These are phyloP conservation scores for Teunomyces pallodes DNA, from an alignment of 805 yeast genomes.

Conservation along the genomic window DNA sequence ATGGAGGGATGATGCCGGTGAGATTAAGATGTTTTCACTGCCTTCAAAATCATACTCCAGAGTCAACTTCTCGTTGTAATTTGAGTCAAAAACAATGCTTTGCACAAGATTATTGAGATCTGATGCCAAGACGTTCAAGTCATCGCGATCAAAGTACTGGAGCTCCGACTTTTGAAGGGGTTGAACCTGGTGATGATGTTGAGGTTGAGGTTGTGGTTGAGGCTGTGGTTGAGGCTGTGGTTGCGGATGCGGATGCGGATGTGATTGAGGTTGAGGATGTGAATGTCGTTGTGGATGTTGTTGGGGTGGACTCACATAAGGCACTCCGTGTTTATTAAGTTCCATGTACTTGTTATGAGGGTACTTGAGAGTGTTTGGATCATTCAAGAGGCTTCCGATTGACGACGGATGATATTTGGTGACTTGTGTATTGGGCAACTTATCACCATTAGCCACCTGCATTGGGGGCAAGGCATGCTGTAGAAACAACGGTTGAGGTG, in stretches of 20 bases:
- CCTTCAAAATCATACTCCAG: neutral
- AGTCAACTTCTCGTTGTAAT: constrained; percentile 15
- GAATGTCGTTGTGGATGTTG: neutral
- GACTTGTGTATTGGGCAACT: neutral
- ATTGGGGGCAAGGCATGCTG: neutral
- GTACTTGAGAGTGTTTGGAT: neutral
- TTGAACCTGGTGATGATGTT: neutral
- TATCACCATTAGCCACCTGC: neutral
- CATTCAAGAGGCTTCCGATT: constrained; percentile 10
- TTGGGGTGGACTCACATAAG: neutral
- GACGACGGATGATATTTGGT: constrained; percentile 8
- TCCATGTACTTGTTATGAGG: neutral
- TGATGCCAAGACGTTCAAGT: constrained; percentile 34
- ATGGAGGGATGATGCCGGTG: constrained; percentile 3
- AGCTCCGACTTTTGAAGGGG: constrained; percentile 4
- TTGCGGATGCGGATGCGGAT: too few relatives aligned
- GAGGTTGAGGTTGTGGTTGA: neutral
- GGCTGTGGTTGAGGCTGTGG: neutral
- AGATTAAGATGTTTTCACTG: constrained; percentile 1
- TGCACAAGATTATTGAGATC: constrained; percentile 41
- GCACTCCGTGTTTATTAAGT: neutral
- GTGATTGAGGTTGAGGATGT: too few relatives aligned
- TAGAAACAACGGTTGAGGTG: neutral
- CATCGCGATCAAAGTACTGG: constrained; percentile 23
- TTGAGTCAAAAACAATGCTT: constrained; percentile 35